Percentiles rank a stretch among this genome's conserved stretches.
Conservation (phyloP, 2,329 filamentous ascomycete genomes). For the Colletotrichum filicis region DNA sequence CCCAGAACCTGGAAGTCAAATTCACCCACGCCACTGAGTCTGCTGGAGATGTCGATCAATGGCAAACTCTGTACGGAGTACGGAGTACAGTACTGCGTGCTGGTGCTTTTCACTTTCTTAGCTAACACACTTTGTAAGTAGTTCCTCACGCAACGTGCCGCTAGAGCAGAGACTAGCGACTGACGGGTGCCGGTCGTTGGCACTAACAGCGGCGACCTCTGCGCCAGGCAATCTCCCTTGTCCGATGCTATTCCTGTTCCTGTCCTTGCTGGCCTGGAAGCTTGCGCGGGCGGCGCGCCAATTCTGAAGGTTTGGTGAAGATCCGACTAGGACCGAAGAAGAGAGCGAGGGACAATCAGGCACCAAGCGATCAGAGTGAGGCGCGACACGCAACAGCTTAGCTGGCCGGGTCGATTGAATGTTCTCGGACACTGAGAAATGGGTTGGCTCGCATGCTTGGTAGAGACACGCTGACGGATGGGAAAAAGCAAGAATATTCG, state of each 20-base stretch:
- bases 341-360: not conserved
- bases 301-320: not conserved
- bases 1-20: not conserved
- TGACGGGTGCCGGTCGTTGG: constrained; percentile 4
- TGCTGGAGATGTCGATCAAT: not conserved
- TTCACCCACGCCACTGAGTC: not conserved
- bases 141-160: not conserved
- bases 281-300: not conserved
- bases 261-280: not conserved
- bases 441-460: not conserved
- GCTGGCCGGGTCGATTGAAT: not conserved
- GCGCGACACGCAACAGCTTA: not conserved
- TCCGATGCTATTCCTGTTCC: constrained; percentile 23
- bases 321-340: not conserved
- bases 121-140: not conserved
- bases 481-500: not conserved
- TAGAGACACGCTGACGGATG: not conserved
- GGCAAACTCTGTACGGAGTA: not conserved
- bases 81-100: no score
- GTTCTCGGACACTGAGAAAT: not conserved
- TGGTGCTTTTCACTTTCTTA: not conserved
- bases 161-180: constrained; percentile 14
- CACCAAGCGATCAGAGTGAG: not conserved
- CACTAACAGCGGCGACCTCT: constrained; percentile 15
- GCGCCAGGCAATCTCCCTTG: constrained; percentile 14